Conservation (phyloP, 352 stramenopile genomes). For the Phytophthora rubi region DNA sequence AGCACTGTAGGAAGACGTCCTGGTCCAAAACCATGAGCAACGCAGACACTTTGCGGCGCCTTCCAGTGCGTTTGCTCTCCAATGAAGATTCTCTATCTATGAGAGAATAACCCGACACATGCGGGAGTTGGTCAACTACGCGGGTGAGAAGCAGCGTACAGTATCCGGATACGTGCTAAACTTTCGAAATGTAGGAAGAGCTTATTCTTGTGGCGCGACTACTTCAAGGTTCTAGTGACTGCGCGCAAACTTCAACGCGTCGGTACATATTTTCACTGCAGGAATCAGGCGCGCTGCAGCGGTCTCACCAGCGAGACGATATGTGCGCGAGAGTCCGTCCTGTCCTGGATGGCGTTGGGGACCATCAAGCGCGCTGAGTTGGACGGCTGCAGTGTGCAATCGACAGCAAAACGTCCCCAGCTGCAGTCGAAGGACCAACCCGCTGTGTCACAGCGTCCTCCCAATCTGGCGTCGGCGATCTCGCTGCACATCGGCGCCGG, state of each 20-base stretch:
- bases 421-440: conserved; percentile 18
- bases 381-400: conserved; percentile 18
- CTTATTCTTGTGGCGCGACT: background rate
- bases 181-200: background rate
- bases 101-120: too few species aligned
- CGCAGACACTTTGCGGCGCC: too few species aligned
- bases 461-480: conserved; percentile 8
- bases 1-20: background rate
- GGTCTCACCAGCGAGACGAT: background rate
- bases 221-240: conserved; percentile 3
- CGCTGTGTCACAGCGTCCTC: conserved; percentile 13
- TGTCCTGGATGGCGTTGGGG: background rate
- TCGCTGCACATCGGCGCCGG: conserved; percentile 1
- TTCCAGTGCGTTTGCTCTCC: too few species aligned
- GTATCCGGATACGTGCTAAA: too few species aligned
- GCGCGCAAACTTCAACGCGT: conserved; percentile 1
- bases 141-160: too few species aligned
- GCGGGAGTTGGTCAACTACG: too few species aligned
- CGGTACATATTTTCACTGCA: conserved; percentile 6
- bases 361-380: conserved; percentile 12
- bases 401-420: conserved; percentile 27
- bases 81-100: too few species aligned
- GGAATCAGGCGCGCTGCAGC: too few species aligned
- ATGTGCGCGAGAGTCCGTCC: background rate
- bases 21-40: too few species aligned